Percentiles rank a stretch among this genome's conserved stretches.
phyloP scores from a whole-genome alignment of 2,329 filamentous ascomycete species.

The Fusarium clavum region DNA sequence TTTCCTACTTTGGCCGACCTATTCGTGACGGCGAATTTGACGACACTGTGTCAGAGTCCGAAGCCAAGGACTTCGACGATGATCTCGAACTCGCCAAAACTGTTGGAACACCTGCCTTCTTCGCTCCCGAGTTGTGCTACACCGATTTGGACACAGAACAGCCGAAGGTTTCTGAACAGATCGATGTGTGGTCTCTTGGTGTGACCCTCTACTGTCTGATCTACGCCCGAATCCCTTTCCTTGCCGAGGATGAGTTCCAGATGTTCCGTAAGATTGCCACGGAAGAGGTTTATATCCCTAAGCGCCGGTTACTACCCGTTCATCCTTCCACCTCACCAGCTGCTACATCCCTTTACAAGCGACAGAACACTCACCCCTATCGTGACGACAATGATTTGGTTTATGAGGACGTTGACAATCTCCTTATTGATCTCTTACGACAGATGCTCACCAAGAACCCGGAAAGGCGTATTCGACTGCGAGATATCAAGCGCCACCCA shows the following conservation, averaged over 20 bases:
- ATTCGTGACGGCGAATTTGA: constrained; percentile 85
- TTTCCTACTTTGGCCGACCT: constrained; percentile 94
- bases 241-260: constrained; percentile 90
- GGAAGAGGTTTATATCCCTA: constrained; percentile 90
- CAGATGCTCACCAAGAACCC: constrained; percentile 91
- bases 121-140: constrained; percentile 95
- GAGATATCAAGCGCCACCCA: constrained; percentile 92
- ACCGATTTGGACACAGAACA: constrained; percentile 78
- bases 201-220: constrained; percentile 97
- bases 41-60: constrained; percentile 79
- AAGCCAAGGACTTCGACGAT: constrained; percentile 88
- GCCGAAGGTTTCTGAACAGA: constrained; percentile 88
- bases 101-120: constrained; percentile 96
- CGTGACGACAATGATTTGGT: constrained; percentile 81
- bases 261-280: constrained; percentile 94
- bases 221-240: constrained; percentile 92
- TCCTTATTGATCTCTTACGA: constrained; percentile 80
- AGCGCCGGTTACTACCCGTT: constrained; percentile 81
- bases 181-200: constrained; percentile 97
- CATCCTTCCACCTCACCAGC: constrained; percentile 69
- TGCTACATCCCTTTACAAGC: constrained; percentile 66
- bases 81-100: constrained; percentile 98
- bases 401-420: constrained; percentile 87
- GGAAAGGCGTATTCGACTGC: constrained; percentile 85
- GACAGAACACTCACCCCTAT: constrained; percentile 73